Percentiles rank a stretch among this genome's conserved stretches.
phyloP scores from a whole-genome alignment of 768 basidiomycete genomes.

The Tulasnella sp. region DNA sequence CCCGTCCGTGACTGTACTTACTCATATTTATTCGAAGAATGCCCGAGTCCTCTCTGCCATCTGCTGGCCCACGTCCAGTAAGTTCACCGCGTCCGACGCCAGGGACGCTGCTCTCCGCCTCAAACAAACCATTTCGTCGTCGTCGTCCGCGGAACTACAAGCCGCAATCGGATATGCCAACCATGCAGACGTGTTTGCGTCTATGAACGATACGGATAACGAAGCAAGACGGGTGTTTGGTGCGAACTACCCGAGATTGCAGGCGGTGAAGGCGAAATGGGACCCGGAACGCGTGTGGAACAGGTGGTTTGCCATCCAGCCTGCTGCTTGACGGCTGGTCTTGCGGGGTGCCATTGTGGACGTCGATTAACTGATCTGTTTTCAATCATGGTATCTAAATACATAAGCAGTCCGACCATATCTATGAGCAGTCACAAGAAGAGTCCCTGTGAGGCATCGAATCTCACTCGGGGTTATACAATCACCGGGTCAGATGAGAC shows the following conservation, averaged over 20 bases:
- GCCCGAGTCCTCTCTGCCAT: not conserved
- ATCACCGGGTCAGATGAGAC: too few species aligned
- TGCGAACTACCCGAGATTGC: slow-evolving; percentile 16
- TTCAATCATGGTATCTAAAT: too few species aligned
- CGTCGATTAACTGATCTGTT: not conserved
- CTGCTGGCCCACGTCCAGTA: not conserved
- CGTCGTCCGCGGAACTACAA: not conserved
- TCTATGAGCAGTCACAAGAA: too few species aligned
- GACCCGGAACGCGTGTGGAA: slow-evolving; percentile 18
- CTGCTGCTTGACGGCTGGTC: slow-evolving; percentile 8
- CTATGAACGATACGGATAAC: not conserved
- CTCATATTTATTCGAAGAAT: not conserved
- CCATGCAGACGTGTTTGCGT: not conserved
- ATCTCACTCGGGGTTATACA: too few species aligned
- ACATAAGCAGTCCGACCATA: too few species aligned
- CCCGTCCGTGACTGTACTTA: not conserved
- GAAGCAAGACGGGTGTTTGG: slow-evolving; percentile 10
- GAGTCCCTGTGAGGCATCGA: too few species aligned
- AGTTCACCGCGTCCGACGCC: not conserved
- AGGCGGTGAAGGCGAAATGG: slow-evolving; percentile 19
- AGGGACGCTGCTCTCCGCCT: not conserved
- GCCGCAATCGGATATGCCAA: not conserved
- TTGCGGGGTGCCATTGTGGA: not conserved
- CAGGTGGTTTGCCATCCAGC: slow-evolving; percentile 19
- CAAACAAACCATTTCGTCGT: not conserved